phyloP scores from a whole-genome alignment of 1,284 basidiomycete species.

The Sparassis latifolia region DNA sequence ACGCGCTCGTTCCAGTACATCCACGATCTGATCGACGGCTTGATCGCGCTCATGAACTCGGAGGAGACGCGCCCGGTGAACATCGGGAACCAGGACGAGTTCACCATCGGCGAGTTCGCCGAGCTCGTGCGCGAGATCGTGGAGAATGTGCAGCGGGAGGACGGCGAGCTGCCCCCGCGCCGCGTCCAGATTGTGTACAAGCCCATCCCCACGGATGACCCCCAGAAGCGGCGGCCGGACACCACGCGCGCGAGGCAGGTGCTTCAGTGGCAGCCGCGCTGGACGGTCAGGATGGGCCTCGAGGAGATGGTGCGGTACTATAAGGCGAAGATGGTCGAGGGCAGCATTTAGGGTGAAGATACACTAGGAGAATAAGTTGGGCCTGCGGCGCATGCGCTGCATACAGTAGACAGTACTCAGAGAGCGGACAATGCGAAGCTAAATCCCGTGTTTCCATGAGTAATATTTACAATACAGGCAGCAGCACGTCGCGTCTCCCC shows the following conservation, averaged over 20 bases:
- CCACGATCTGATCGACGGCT: constrained; percentile 75
- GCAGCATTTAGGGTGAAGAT: constrained; percentile 45
- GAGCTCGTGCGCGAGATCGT: constrained; percentile 85
- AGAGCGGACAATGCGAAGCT: too few species aligned
- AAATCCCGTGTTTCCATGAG: too few species aligned
- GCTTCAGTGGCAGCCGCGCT: constrained; percentile 91
- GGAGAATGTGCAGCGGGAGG: constrained; percentile 82
- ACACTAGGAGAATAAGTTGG: too few species aligned
- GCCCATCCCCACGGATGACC: constrained; percentile 89
- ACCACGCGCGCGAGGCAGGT: constrained; percentile 82
- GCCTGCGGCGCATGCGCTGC: too few species aligned
- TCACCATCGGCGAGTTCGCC: constrained; percentile 89
- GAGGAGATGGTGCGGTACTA: constrained; percentile 93
- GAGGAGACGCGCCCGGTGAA: constrained; percentile 89
- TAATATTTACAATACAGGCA: too few species aligned
- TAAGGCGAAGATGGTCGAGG: constrained; percentile 81
- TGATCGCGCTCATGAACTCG: constrained; percentile 92
- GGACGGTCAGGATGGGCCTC: constrained; percentile 85
- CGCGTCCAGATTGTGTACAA: constrained; percentile 75
- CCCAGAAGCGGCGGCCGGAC: constrained; percentile 89
- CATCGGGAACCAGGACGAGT: constrained; percentile 91
- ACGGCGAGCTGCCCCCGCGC: constrained; percentile 52
- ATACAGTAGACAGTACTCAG: too few species aligned
- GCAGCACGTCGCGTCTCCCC: too few species aligned
- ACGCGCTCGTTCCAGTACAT: constrained; percentile 97